Evolutionary conservation across 306 rosid genomes (phyloP).

Genomic region (Cyamopsis tetragonoloba): DNA sequence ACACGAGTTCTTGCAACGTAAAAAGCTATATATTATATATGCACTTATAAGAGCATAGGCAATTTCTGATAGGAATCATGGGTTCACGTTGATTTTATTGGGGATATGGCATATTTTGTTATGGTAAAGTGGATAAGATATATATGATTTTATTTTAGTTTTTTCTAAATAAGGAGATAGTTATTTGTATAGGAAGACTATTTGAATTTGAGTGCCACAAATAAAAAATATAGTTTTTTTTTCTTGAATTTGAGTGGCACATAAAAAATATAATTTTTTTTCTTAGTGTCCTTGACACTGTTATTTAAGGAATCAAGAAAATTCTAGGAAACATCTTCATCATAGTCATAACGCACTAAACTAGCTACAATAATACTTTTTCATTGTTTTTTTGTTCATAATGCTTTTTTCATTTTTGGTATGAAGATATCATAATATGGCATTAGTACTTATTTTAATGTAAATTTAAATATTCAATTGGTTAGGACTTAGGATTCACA

Average conservation of each 20-base stretch:
- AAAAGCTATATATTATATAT: not conserved
- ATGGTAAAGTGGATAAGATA: not conserved
- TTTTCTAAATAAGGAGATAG: not conserved
- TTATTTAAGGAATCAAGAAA: not conserved
- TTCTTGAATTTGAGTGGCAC: too few species aligned
- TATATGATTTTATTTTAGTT: too few species aligned
- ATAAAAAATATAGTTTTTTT: too few species aligned
- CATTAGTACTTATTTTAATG: not conserved
- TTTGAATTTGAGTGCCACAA: too few species aligned
- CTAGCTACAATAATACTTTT: too few species aligned
- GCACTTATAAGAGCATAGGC: not conserved
- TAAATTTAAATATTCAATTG: not conserved
- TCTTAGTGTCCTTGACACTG: too few species aligned
- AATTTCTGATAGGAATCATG: not conserved
- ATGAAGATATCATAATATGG: not conserved
- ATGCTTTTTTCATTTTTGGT: not conserved
- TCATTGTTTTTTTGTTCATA: too few species aligned
- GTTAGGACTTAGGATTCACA: too few species aligned
- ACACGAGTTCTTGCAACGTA: too few species aligned
- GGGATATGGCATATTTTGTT: not conserved
- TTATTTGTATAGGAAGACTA: not conserved
- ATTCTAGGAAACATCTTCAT: not conserved
- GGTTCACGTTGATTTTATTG: not conserved
- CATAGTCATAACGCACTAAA: slow-evolving; percentile 8
- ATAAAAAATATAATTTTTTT: too few species aligned